Percentiles rank a stretch among this genome's conserved stretches.
These are phyloP conservation scores for Fraxinus quadrangulata DNA, from an alignment of 257 asterid species.

Conservation along the genomic window DNA sequence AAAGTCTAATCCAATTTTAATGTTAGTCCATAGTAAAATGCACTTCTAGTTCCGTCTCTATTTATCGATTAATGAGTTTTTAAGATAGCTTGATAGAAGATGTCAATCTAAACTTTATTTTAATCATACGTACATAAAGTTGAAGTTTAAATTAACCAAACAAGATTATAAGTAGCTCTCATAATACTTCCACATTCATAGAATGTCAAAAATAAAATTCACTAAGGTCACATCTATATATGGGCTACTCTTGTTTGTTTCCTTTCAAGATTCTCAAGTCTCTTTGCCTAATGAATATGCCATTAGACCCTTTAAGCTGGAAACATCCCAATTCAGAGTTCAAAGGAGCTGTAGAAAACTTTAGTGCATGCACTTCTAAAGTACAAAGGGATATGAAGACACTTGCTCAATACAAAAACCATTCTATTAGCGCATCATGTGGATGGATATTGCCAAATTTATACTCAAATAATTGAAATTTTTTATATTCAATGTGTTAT, in stretches of 20 bases:
- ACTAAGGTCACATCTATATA: neutral
- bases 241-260: neutral
- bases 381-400: neutral
- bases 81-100: too few species aligned
- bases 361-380: neutral
- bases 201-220: neutral
- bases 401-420: slow-evolving; percentile 14
- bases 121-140: neutral
- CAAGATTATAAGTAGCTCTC: neutral
- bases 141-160: neutral
- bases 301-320: neutral
- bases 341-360: neutral
- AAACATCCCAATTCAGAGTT: neutral
- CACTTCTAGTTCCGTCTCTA: too few species aligned
- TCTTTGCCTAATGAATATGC: neutral
- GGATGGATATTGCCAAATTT: neutral
- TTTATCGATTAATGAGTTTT: too few species aligned
- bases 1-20: too few species aligned
- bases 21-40: too few species aligned
- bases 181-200: neutral
- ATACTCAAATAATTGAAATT: neutral
- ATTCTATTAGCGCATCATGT: slow-evolving; percentile 21
- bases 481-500: neutral
- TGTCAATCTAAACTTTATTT: too few species aligned
- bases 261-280: neutral